Evolutionary conservation across 2,329 filamentous ascomycete species (phyloP).

Genomic region (Laburnicola sp.): DNA sequence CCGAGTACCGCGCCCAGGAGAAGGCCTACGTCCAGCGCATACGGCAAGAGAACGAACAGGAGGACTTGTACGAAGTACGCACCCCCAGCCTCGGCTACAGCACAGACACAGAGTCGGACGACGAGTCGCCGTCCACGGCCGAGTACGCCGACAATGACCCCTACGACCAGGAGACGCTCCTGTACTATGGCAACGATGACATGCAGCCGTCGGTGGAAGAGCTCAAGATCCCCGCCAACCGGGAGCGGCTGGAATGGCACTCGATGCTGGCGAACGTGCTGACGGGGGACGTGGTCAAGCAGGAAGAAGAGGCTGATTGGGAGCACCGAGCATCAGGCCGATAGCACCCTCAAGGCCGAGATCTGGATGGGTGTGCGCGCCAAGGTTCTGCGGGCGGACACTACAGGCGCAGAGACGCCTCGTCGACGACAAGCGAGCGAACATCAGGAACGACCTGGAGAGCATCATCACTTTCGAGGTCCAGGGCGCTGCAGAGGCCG

Average conservation of each 20-base stretch:
- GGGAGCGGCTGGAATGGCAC: constrained; percentile 95
- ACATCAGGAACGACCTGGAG: constrained; percentile 75
- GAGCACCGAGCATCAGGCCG: constrained; percentile 71
- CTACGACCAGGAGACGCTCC: constrained; percentile 87
- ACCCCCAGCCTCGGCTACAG: constrained; percentile 68
- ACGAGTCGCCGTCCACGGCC: constrained; percentile 85
- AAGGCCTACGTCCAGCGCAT: constrained; percentile 93
- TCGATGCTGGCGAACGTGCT: constrained; percentile 95
- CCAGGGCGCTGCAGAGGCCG: constrained; percentile 87
- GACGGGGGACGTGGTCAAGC: constrained; percentile 93
- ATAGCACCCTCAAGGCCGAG: constrained; percentile 67
- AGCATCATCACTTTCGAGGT: constrained; percentile 92
- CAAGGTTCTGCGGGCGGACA: constrained; percentile 79
- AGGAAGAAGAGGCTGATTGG: constrained; percentile 96
- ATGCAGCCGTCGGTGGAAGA: constrained; percentile 88
- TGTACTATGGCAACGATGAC: constrained; percentile 90
- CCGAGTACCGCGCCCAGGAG: constrained; percentile 81
- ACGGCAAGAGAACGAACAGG: constrained; percentile 70
- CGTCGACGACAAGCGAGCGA: constrained; percentile 78
- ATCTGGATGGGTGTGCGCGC: constrained; percentile 89
- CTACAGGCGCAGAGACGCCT: constrained; percentile 82
- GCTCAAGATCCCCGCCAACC: constrained; percentile 80
- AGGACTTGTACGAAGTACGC: constrained; percentile 76
- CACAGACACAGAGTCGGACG: constrained; percentile 81
- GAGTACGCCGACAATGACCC: constrained; percentile 78